Evolutionary conservation across 768 basidiomycete genomes (phyloP).

Genomic region (Hypsizygus marmoreus): DNA sequence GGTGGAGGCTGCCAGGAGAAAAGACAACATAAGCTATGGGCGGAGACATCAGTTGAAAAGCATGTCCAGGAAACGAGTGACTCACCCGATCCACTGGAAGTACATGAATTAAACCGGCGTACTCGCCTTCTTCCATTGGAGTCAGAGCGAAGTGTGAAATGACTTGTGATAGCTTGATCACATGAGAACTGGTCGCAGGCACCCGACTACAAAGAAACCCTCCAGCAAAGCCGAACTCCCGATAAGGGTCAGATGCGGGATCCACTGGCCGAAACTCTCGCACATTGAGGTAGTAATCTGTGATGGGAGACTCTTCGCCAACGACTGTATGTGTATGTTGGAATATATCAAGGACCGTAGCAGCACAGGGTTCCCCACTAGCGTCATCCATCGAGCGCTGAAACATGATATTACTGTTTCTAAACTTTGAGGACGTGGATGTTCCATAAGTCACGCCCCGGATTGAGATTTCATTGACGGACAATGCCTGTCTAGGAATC

Average conservation of each 20-base stretch:
- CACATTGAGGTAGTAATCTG: neutral
- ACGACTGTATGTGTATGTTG: neutral
- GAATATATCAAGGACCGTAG: slow-evolving; percentile 1
- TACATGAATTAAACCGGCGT: slow-evolving; percentile 5
- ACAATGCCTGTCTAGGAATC: neutral
- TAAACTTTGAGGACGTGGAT: slow-evolving; percentile 3
- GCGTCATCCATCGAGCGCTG: neutral
- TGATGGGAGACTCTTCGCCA: neutral
- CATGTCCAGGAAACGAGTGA: neutral
- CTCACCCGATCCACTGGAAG: slow-evolving; percentile 7
- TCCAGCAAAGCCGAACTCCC: slow-evolving; percentile 4
- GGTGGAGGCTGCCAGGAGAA: no score
- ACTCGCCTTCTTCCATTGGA: neutral
- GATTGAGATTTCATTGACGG: slow-evolving; percentile 3
- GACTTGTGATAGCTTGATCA: slow-evolving; percentile 2
- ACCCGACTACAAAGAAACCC: neutral
- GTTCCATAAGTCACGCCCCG: slow-evolving; percentile 5
- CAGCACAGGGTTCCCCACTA: neutral
- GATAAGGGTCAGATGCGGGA: neutral
- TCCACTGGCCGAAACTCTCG: neutral
- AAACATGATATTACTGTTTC: slow-evolving; percentile 10
- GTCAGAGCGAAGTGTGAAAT: slow-evolving; percentile 1
- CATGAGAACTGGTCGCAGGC: neutral
- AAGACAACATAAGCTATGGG: slow-evolving; percentile 2
- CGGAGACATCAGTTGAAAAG: neutral